phyloP scores from a whole-genome alignment of 768 basidiomycete genomes.

The Collybia sp. region DNA sequence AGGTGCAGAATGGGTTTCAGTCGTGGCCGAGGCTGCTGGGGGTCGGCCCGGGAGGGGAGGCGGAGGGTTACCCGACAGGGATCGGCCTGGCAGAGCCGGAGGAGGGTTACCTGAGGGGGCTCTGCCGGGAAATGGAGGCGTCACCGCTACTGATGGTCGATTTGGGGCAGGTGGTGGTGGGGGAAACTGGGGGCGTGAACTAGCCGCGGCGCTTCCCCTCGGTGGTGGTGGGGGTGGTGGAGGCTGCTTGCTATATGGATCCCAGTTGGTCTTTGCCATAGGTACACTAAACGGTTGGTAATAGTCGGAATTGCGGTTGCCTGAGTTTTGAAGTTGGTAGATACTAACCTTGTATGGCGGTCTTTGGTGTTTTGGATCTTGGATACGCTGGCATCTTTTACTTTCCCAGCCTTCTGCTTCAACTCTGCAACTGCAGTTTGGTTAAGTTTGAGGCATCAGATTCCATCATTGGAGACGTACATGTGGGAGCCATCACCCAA shows the following conservation, averaged over 20 bases:
- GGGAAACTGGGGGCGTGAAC: constrained; percentile 17
- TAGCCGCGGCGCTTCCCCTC: constrained; percentile 23
- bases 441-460: neutral
- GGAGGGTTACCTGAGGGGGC: constrained; percentile 2
- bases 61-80: constrained; percentile 11
- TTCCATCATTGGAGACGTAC: too few species aligned
- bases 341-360: constrained; percentile 41
- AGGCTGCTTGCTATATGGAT: constrained; percentile 50
- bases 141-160: constrained; percentile 15
- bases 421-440: constrained; percentile 54
- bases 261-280: constrained; percentile 60
- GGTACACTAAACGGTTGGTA: constrained; percentile 35
- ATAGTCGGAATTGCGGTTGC: neutral
- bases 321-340: neutral
- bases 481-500: too few species aligned
- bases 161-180: constrained; percentile 17
- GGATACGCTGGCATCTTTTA: constrained; percentile 49
- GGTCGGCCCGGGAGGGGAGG: constrained; percentile 20
- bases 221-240: constrained; percentile 48
- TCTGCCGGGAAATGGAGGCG: constrained; percentile 20
- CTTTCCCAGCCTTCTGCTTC: constrained; percentile 59
- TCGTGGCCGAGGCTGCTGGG: constrained; percentile 13
- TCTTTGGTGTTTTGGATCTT: constrained; percentile 54
- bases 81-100: constrained; percentile 8
- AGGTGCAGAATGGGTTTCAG: constrained; percentile 8